These are phyloP conservation scores for Fraxinus baroniana DNA, from an alignment of 305 asterid genomes.

Conservation along the genomic window DNA sequence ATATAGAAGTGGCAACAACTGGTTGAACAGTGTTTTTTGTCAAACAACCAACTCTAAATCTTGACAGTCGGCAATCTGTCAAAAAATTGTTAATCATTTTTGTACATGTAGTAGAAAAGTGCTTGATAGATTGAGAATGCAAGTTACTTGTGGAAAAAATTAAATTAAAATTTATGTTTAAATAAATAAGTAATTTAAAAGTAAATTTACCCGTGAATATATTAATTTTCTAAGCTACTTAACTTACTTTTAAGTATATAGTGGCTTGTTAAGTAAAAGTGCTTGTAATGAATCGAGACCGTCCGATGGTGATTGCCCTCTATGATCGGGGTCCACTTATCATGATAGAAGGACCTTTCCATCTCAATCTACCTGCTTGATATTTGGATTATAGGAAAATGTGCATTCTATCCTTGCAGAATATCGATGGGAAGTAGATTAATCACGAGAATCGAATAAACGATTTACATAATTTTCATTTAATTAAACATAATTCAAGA, in stretches of 20 bases:
- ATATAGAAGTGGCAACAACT: neutral
- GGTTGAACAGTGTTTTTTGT: neutral
- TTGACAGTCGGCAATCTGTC: neutral
- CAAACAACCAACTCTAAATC: neutral
- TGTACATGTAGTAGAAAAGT: neutral
- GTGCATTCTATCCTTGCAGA: neutral
- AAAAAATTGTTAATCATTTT: too few relatives aligned
- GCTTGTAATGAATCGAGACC: neutral
- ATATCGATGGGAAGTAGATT: neutral
- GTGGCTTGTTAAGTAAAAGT: neutral
- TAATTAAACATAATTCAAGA: neutral
- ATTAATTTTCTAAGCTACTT: too few relatives aligned
- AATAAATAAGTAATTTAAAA: too few relatives aligned
- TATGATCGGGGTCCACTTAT: slow-evolving; percentile 13
- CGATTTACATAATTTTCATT: neutral
- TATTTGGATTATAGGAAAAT: neutral
- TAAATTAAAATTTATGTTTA: too few relatives aligned
- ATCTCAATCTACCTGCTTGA: slow-evolving; percentile 3
- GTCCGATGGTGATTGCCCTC: neutral
- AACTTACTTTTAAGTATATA: neutral
- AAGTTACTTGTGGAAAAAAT: neutral
- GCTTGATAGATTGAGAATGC: neutral
- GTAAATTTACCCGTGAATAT: neutral
- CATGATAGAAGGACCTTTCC: neutral
- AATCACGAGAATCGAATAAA: neutral